Evolutionary conservation across 306 rosid genomes (phyloP), one percentile per base, ranked within the genome.

Genomic region (Rosa multiflora): DNA sequence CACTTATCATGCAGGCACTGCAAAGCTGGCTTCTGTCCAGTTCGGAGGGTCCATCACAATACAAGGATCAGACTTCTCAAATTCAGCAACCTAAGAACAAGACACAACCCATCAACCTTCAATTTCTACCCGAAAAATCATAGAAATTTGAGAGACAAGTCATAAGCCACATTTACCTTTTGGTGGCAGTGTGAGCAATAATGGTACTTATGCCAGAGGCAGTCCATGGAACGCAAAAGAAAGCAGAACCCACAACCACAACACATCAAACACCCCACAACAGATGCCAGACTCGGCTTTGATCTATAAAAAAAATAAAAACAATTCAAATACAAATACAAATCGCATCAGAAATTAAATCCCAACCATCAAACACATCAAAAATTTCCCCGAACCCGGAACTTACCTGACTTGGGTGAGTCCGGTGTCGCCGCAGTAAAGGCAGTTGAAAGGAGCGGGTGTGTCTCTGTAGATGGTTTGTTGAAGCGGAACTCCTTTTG

Each of bases 141-240:
- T 35, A 62, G 42, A 72, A 52, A 17, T 5, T 52, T 17, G 21
- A 15, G n/a, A 52, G n/a, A 26, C 5, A 12, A 12, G 6, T 0
- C 4, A 3, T 10, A 6, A n/a, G 5, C 26, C 2, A 29, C 35
- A 73, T 44, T 44, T 5, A 94, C 98, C 97, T 88, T 92, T 69
- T 87, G 83, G 1, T 92, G 83, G 87, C 98, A 94, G 40, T 82
- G 78, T 26, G 98, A 96, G 82, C 98, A 94, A 40, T 88, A 89
- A 80, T 94, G 98, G 79, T 90, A 83, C 79, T 94, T 92, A 79
- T 94, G 98, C 98, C 98, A 94, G 56, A 94, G 98, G 77, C 98
- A 94, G 79, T 94, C 94, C 92, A 88, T 86, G 9, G 96, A 87
- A 58, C 94, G 98, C 85, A 88, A 81, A 29, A 94, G 97, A 87